phyloP scores from a whole-genome alignment of 345 rosid species.

The Arabidopsis suecica region DNA sequence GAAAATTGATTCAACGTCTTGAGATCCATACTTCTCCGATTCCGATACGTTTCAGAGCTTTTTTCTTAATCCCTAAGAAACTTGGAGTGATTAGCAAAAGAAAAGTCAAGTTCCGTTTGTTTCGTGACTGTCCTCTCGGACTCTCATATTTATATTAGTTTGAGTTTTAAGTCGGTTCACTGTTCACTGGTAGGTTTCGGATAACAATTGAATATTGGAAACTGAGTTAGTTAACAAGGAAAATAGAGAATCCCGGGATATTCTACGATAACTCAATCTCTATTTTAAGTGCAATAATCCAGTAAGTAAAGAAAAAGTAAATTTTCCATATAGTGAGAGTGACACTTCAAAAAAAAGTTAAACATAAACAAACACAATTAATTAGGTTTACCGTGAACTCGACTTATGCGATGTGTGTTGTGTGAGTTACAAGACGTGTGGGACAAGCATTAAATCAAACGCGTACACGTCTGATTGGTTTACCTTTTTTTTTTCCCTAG shows the following conservation, averaged over 20 bases:
- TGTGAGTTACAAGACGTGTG: neutral
- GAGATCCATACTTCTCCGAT: neutral
- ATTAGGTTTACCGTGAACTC: neutral
- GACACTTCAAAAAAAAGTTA: neutral
- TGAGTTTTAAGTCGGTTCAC: neutral
- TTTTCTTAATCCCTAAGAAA: neutral
- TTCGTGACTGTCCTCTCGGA: neutral
- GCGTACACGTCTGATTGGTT: conserved; percentile 3
- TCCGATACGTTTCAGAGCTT: neutral
- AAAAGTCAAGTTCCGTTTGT: neutral
- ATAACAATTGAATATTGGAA: neutral
- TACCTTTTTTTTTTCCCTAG: too few species aligned
- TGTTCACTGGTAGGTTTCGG: neutral
- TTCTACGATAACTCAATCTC: neutral
- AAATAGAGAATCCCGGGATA: neutral
- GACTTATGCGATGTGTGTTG: too few species aligned
- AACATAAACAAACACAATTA: neutral
- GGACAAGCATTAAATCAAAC: conserved; percentile 3
- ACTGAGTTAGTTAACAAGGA: neutral
- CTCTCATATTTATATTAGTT: neutral
- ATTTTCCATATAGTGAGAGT: neutral
- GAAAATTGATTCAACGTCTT: neutral
- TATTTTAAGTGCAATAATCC: neutral
- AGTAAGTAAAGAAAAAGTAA: neutral
- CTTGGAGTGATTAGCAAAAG: neutral